Evolutionary conservation across 164 flowering plant genomes (phyloP).

Genomic region (Brasenia schreberi): DNA sequence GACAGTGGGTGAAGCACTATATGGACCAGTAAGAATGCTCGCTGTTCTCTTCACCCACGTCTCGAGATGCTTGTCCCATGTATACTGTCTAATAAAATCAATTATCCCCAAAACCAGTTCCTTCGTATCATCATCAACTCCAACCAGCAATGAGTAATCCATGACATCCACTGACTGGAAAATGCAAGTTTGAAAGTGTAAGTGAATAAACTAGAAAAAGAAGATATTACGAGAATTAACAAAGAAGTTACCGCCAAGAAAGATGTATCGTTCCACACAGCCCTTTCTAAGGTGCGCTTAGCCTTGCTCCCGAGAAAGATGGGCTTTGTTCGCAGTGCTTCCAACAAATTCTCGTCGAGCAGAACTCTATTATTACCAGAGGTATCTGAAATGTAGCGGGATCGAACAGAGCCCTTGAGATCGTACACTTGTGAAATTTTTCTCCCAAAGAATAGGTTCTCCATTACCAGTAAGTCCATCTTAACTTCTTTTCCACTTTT

Average conservation of each 20-base stretch:
- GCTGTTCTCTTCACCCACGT: slow-evolving; percentile 72
- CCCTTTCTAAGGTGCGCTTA: slow-evolving; percentile 64
- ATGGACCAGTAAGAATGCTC: slow-evolving; percentile 70
- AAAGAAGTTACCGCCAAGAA: slow-evolving; percentile 51
- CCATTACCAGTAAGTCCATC: slow-evolving; percentile 90
- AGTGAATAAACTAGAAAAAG: background rate
- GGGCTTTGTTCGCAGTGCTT: slow-evolving; percentile 55
- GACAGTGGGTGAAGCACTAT: slow-evolving; percentile 67
- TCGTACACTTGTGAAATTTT: slow-evolving; percentile 58
- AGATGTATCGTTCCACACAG: slow-evolving; percentile 78
- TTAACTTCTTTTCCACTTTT: slow-evolving; percentile 62
- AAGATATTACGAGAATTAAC: background rate
- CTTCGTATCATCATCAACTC: slow-evolving; percentile 57
- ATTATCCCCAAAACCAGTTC: slow-evolving; percentile 79
- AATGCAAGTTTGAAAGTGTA: background rate
- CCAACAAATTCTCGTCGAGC: slow-evolving; percentile 60
- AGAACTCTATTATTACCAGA: slow-evolving; percentile 36
- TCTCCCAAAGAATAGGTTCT: slow-evolving; percentile 63
- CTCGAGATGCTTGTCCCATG: slow-evolving; percentile 92
- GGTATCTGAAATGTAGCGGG: slow-evolving; percentile 65
- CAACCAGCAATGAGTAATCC: slow-evolving; percentile 83
- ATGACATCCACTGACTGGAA: slow-evolving; percentile 74
- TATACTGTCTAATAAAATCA: slow-evolving; percentile 77
- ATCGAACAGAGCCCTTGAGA: slow-evolving; percentile 70
- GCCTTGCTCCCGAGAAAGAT: slow-evolving; percentile 76